Evolutionary conservation across 306 rosid genomes (phyloP), one percentile per base, ranked within the genome.

Genomic region (Quercus engelmannii): DNA sequence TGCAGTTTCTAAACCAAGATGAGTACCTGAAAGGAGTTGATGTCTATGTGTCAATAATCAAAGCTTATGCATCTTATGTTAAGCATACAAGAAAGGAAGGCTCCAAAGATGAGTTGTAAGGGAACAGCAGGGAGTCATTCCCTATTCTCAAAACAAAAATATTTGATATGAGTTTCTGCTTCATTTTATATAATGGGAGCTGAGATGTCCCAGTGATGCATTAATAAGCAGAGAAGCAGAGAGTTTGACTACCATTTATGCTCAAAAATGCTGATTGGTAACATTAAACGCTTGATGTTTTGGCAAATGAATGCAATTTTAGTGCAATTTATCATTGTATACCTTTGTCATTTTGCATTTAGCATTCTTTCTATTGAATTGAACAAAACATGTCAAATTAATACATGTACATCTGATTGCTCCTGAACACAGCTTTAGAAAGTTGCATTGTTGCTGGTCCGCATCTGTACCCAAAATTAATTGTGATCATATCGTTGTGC

Each of bases 1-100:
- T 84, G 86, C 89, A 95, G 99, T 95, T 89, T 87, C 87, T 95
- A 56, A 88, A 85, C 90, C 85, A 87, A 89, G 94, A 84, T 25
- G 98, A 85, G 79, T 95, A 93, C 84, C 84, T 93, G 87, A 95
- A 91, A 86, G 98, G 99, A 74, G 88, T 93, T 12, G 81, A 83
- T 20, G 78, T 85, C 25, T 95, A 95, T 1, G 90, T 86, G 84
- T 89, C 93, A 17, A 87, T 95, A 75, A 91, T 95, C 59, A 82
- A 85, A 79, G 76, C 89, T 55, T 95, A 86, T 78, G 88, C 99
- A 43, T 90, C 93, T 20, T 93, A 69, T 31, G 82, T 61, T n/a
- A 88, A 71, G 57, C 74, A 72, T 56, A 81, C 65, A 77, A 77
- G 41, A 31, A 81, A 74, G 30, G 82, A 70, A 46, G 76, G 57